These are phyloP conservation scores for Monosporascus ibericus DNA, from an alignment of 2,329 filamentous ascomycete species.

Conservation along the genomic window DNA sequence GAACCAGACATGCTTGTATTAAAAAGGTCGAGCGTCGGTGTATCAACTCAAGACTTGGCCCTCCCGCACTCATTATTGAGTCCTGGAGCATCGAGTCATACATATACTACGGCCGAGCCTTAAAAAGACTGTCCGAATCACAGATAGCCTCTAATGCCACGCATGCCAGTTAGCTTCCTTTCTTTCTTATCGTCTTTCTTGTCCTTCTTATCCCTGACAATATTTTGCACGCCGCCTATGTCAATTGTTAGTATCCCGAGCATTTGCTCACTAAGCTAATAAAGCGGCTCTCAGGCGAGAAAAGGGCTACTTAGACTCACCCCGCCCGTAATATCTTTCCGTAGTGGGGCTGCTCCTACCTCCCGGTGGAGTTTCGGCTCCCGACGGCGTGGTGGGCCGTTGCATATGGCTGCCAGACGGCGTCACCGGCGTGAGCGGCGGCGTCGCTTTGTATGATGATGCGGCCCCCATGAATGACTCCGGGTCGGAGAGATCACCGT, in stretches of 20 bases:
- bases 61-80: too few relatives aligned
- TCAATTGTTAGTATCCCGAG: conserved; percentile 10
- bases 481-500: conserved; percentile 38
- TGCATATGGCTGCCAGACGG: conserved; percentile 21
- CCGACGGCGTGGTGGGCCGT: conserved; percentile 32
- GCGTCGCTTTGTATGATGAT: conserved; percentile 37
- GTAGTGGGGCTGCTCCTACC: conserved; percentile 25
- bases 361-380: conserved; percentile 24
- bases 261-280: too few relatives aligned
- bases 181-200: conserved; percentile 40
- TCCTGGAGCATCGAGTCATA: background rate
- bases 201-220: conserved; percentile 40
- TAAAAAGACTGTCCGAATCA: conserved; percentile 9
- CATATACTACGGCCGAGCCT: background rate
- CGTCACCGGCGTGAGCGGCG: conserved; percentile 32
- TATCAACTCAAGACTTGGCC: too few relatives aligned
- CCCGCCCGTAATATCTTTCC: conserved; percentile 41
- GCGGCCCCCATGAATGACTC: conserved; percentile 34
- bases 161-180: conserved; percentile 32
- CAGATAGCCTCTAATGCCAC: conserved; percentile 32
- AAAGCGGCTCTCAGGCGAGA: too few relatives aligned
- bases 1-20: too few relatives aligned
- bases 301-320: conserved; percentile 25
- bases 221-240: conserved; percentile 42
- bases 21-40: too few relatives aligned